Evolutionary conservation across 2,329 filamentous ascomycete genomes (phyloP).

Genomic region (Teratosphaeria nubilosa): DNA sequence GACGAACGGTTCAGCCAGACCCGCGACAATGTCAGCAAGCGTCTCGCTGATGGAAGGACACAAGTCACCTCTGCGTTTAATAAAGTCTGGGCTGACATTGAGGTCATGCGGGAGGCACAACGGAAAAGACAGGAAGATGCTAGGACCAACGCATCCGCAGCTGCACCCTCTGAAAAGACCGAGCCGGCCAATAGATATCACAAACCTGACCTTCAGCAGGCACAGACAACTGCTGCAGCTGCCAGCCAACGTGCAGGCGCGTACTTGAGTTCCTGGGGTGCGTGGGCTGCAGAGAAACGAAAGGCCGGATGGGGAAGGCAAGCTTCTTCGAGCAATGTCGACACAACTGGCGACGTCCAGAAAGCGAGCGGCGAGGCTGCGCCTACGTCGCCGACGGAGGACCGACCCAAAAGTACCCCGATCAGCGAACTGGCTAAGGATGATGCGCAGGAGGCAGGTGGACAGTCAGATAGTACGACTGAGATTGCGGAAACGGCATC

Average conservation of each 20-base stretch:
- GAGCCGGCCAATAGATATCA: slow-evolving; percentile 5
- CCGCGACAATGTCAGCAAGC: slow-evolving; percentile 75
- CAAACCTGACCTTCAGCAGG: slow-evolving; percentile 42
- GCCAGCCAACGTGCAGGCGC: slow-evolving; percentile 49
- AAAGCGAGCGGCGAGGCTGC: not conserved
- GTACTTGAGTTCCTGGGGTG: slow-evolving; percentile 54
- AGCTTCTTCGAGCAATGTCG: not conserved
- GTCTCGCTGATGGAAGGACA: slow-evolving; percentile 76
- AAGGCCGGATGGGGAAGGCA: slow-evolving; percentile 38
- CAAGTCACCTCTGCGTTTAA: slow-evolving; percentile 82
- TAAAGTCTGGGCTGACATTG: slow-evolving; percentile 83
- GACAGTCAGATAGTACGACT: not conserved
- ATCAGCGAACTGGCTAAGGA: slow-evolving; percentile 3
- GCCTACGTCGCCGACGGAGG: not conserved
- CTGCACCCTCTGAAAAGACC: slow-evolving; percentile 7
- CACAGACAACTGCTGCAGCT: slow-evolving; percentile 45
- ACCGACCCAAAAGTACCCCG: slow-evolving; percentile 2
- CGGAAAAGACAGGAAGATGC: slow-evolving; percentile 51
- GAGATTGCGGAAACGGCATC: not conserved
- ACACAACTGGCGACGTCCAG: not conserved
- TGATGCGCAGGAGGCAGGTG: not conserved
- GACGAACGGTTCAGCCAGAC: slow-evolving; percentile 82
- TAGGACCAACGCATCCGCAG: slow-evolving; percentile 25
- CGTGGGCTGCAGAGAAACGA: slow-evolving; percentile 64
- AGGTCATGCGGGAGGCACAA: slow-evolving; percentile 66